Base-by-base conservation (phyloP, 2,329 filamentous ascomycete species). In the Neonectria faginata region DNA sequence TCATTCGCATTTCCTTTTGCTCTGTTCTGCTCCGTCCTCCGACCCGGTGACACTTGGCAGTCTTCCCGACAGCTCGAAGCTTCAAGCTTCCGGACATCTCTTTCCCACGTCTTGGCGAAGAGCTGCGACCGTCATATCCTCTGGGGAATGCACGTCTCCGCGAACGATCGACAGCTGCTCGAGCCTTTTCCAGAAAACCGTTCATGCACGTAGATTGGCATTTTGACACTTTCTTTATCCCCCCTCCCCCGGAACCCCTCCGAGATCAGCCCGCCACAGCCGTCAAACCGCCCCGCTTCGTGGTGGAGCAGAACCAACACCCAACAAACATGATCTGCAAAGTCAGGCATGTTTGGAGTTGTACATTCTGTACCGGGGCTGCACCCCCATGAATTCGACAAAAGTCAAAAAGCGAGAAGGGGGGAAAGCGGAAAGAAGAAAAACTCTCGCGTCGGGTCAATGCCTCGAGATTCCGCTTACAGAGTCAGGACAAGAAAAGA, bases 211-310 rank as follows among this genome's bases (percentile, higher is more conserved):
- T 52, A 20, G 47, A 25, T 52, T 44, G 47, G 5, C 25, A 25
- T 25, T 25, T 25, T 25, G 25, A 25, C 52, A 50, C 33, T 51
- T 51, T 29, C 36, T 53, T 39, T 41, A 5, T 41, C 5, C 16
- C 6, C 14, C 14, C 5, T n/a, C n/a, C n/a, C n/a, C n/a, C n/a
- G n/a, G n/a, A n/a, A n/a, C n/a, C 51, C n/a, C 31, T 51, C 27
- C 50, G 31, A 25, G 54, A 50, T 55, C 60, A 31, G 54, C 50
- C 60, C 54, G 60, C 54, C 60, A 54, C 54, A 29, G 9, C 47
- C 41, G 27, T 50, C 54, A 60, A 39, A 12, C 29, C 11, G 53
- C 45, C 60, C 60, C 60, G 60, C 60, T 52, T 41, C 51, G 41
- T n/a, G 36, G 41, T n/a, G 36, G 20, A 48, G 45, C 25, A 18